Evolutionary conservation across 495 filamentous ascomycete genomes (phyloP), one percentile per base, ranked within the genome.

Genomic region (Usnea hakonensis): DNA sequence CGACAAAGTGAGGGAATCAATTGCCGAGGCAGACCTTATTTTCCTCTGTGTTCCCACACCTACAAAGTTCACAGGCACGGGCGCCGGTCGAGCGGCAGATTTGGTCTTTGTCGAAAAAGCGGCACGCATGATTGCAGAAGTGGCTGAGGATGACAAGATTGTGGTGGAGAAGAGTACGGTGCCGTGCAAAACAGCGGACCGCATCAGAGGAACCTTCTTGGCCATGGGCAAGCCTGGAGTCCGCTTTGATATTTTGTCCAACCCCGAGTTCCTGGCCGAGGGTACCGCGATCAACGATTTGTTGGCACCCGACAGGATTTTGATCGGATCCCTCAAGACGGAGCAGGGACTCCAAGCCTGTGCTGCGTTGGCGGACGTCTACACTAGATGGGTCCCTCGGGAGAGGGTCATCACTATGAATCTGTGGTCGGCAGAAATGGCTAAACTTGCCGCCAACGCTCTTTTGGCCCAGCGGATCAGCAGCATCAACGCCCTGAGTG

Each of bases 81-180:
- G 90, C 1, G 84, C 86, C 5, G 90, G 88, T 7, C 77, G 77
- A 57, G 89, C 89, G 17, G 87, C 86, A 9, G 86, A 93, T 65
- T 79, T 92, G 66, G 82, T 81, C 21, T 83, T 84, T 10, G 78
- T 92, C n/a, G 90, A 95, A 70, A 78, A 79, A 41, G 90, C 86
- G 0, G 81, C 82, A 10, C 75, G 82, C 44, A 82, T 81, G 33
- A 85, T 93, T 37, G 90, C 90, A 0, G 73, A 79, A 54, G 74
- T 86, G 57, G 85, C 90, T 13, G 82, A 77, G 52, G 71, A 78
- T 8, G 87, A 87, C 26, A 83, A 87, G 46, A 89, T 93, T 61
- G 78, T 95, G 23, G 90, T 93, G 2, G 90, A 93, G 75, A 93
- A 93, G 74, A 87, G 83, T 50, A 95, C 90, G 0, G 90, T 95